Evolutionary conservation across 495 filamentous ascomycete species (phyloP).

Genomic region (Neurospora terricola): DNA sequence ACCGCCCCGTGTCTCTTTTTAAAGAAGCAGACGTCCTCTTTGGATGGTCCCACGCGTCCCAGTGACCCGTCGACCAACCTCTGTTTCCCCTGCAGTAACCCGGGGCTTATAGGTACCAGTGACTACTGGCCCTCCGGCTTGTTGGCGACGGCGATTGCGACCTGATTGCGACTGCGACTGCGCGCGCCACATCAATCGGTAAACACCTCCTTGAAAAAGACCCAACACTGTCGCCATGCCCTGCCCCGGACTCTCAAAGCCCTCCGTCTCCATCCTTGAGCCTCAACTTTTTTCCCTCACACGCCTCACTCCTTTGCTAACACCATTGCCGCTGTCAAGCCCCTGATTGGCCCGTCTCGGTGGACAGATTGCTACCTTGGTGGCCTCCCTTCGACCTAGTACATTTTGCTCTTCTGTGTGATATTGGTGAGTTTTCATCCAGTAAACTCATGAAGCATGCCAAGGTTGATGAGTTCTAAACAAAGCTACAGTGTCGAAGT

Average conservation of each 20-base stretch:
- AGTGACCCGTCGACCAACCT: neutral
- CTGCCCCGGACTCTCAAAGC: slow-evolving; percentile 9
- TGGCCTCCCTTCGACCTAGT: slow-evolving; percentile 8
- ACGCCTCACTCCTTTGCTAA: slow-evolving; percentile 8
- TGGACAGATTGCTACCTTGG: slow-evolving; percentile 21
- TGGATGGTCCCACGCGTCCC: slow-evolving; percentile 8
- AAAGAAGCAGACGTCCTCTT: slow-evolving; percentile 6
- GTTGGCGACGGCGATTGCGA: neutral
- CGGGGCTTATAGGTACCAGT: neutral
- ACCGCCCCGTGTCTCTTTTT: slow-evolving; percentile 3
- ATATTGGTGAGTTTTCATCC: slow-evolving; percentile 42
- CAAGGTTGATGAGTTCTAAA: neutral
- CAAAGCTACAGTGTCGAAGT: neutral
- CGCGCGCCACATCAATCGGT: neutral
- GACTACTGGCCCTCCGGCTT: neutral
- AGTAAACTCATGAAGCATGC: slow-evolving; percentile 11
- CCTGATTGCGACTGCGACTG: neutral
- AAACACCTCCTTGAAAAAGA: neutral
- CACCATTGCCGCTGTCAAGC: slow-evolving; percentile 1
- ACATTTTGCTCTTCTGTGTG: slow-evolving; percentile 27
- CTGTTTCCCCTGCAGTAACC: neutral
- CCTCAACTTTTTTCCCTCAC: slow-evolving; percentile 14
- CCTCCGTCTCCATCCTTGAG: slow-evolving; percentile 16
- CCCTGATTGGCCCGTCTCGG: slow-evolving; percentile 17
- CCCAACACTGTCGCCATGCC: slow-evolving; percentile 21